Conservation (phyloP, 768 basidiomycete species). For the Artomyces pyxidatus region DNA sequence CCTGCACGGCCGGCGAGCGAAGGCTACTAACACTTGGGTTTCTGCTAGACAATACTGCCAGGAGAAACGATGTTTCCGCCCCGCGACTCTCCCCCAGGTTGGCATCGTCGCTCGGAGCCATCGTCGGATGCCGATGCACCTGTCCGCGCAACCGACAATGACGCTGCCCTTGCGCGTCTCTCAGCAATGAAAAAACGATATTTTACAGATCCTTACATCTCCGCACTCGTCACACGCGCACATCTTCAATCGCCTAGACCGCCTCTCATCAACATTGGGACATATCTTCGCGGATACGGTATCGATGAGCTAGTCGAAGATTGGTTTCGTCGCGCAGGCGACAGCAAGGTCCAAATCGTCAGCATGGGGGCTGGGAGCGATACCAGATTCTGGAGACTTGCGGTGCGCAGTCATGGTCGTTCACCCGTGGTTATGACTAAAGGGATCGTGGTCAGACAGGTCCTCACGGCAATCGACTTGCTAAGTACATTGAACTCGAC, state of each 20-base stretch:
- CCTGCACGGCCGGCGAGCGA: too few relatives aligned
- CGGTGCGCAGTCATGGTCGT: slow-evolving; percentile 41
- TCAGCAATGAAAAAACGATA: slow-evolving; percentile 85
- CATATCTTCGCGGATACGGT: slow-evolving; percentile 74
- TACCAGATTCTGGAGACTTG: slow-evolving; percentile 88
- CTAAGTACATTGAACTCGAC: slow-evolving; percentile 80
- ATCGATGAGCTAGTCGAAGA: slow-evolving; percentile 74
- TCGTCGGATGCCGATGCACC: slow-evolving; percentile 57
- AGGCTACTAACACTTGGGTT: too few relatives aligned
- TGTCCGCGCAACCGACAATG: slow-evolving; percentile 71
- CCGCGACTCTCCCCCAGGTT: too few relatives aligned
- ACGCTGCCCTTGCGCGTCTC: slow-evolving; percentile 74
- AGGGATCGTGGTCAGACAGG: slow-evolving; percentile 47
- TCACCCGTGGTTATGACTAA: too few relatives aligned
- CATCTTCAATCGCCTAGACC: slow-evolving; percentile 55
- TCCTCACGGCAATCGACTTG: slow-evolving; percentile 38
- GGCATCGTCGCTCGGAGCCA: too few relatives aligned
- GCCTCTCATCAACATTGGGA: slow-evolving; percentile 93
- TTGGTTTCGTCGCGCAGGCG: slow-evolving; percentile 31
- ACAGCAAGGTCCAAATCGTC: slow-evolving; percentile 72
- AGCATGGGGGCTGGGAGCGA: slow-evolving; percentile 95
- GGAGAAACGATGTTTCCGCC: too few relatives aligned
- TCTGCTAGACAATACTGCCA: too few relatives aligned
- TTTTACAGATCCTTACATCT: slow-evolving; percentile 67
- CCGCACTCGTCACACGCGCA: slow-evolving; percentile 57